Percentiles rank a stretch among this genome's conserved stretches.
phyloP scores from a whole-genome alignment of 2,329 filamentous ascomycete species.

The Aspergillus puulaauensis region DNA sequence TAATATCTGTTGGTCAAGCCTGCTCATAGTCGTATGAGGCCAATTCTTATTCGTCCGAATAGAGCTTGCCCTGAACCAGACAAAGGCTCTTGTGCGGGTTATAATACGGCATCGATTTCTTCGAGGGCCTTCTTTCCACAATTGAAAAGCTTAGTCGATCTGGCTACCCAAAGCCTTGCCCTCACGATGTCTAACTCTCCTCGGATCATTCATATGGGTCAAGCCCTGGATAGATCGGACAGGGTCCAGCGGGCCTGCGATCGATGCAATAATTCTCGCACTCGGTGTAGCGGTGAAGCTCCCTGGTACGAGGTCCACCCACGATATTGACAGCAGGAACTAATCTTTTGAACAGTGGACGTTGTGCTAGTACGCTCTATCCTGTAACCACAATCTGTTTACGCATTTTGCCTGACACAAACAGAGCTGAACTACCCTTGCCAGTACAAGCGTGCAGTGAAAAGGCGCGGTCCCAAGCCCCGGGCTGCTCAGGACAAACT shows the following conservation, averaged over 20 bases:
- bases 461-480: constrained; percentile 23
- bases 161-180: too few species aligned
- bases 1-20: neutral
- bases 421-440: constrained; percentile 21
- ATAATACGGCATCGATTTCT: too few species aligned
- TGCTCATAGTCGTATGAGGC: too few species aligned
- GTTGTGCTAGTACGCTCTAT: neutral
- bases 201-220: too few species aligned
- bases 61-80: too few species aligned
- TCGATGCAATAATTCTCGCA: constrained; percentile 3
- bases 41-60: too few species aligned
- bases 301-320: neutral
- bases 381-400: too few species aligned
- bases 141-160: too few species aligned
- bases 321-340: neutral
- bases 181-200: too few species aligned
- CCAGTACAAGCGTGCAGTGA: constrained; percentile 22
- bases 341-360: neutral
- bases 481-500: too few species aligned
- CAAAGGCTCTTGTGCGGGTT: too few species aligned
- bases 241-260: neutral
- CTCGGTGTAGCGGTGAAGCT: neutral
- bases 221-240: neutral
- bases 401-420: neutral
- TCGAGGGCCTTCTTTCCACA: too few species aligned